Conservation (phyloP, 306 rosid genomes). For the Casuarina cunninghamiana region DNA sequence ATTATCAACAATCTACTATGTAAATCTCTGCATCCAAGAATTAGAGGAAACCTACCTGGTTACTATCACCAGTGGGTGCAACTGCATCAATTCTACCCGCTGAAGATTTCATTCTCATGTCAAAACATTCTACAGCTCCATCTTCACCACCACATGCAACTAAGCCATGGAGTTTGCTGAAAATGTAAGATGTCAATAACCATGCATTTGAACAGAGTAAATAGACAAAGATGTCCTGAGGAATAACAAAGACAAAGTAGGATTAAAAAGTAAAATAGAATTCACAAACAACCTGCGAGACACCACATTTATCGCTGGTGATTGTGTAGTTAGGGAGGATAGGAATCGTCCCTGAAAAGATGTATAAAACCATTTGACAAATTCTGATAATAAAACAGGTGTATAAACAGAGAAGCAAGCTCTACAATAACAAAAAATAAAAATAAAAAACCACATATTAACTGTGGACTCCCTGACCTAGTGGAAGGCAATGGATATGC, state of each 20-base stretch:
- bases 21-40: conserved; percentile 3
- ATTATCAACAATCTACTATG: neutral
- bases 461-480: neutral
- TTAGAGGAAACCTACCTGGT: conserved; percentile 56
- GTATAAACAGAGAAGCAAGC: conserved; percentile 11
- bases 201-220: conserved; percentile 25
- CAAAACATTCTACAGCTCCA: conserved; percentile 95
- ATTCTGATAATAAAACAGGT: conserved; percentile 18
- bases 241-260: conserved; percentile 28
- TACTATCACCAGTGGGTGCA: conserved; percentile 70
- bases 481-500: neutral
- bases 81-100: conserved; percentile 86
- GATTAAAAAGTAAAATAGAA: conserved; percentile 20
- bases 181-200: conserved; percentile 30
- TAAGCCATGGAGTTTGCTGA: conserved; percentile 85
- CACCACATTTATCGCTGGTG: conserved; percentile 87
- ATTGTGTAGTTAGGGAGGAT: conserved; percentile 72
- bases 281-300: conserved; percentile 64
- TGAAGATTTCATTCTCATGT: conserved; percentile 74
- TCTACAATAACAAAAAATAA: neutral
- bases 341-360: conserved; percentile 82
- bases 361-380: neutral
- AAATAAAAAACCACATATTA: neutral
- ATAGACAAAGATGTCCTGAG: neutral
- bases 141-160: conserved; percentile 98